phyloP scores from a whole-genome alignment of 768 basidiomycete species.

The Hysterangium stoloniferum region DNA sequence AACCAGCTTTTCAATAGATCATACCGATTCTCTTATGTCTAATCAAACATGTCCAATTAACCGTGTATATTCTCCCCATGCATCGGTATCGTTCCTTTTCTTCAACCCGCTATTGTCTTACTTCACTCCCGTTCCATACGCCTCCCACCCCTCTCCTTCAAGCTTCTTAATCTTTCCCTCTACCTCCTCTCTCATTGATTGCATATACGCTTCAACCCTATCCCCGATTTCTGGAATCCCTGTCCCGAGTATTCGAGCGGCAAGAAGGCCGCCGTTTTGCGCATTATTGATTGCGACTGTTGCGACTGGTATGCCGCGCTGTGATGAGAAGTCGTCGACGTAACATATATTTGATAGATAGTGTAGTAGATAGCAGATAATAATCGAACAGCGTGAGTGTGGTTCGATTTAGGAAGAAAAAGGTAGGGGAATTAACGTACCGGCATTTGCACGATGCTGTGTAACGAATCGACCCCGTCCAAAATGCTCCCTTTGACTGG shows the following conservation, averaged over 20 bases:
- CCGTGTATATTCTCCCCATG: too few relatives aligned
- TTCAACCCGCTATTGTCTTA: too few relatives aligned
- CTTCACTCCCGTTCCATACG: too few relatives aligned
- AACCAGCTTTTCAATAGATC: too few relatives aligned
- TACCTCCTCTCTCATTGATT: constrained; percentile 64
- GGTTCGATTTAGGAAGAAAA: too few relatives aligned
- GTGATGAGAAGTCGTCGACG: constrained; percentile 8
- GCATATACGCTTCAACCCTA: constrained; percentile 71
- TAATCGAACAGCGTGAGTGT: too few relatives aligned
- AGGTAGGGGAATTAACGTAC: constrained; percentile 38
- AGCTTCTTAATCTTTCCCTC: constrained; percentile 70
- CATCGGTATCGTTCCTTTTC: too few relatives aligned
- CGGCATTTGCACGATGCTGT: constrained; percentile 99
- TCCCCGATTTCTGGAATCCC: constrained; percentile 57
- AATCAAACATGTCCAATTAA: too few relatives aligned
- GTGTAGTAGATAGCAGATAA: constrained; percentile 8
- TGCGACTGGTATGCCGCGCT: constrained; percentile 96
- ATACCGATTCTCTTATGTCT: too few relatives aligned
- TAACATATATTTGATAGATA: neutral
- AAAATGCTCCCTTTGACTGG: constrained; percentile 92
- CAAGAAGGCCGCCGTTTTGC: constrained; percentile 87
- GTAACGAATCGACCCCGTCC: constrained; percentile 94
- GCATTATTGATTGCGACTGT: constrained; percentile 97
- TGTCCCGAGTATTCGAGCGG: constrained; percentile 79
- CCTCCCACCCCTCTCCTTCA: constrained; percentile 78